Base-by-base conservation (phyloP, 306 rosid species). In the Clitoria ternatea region DNA sequence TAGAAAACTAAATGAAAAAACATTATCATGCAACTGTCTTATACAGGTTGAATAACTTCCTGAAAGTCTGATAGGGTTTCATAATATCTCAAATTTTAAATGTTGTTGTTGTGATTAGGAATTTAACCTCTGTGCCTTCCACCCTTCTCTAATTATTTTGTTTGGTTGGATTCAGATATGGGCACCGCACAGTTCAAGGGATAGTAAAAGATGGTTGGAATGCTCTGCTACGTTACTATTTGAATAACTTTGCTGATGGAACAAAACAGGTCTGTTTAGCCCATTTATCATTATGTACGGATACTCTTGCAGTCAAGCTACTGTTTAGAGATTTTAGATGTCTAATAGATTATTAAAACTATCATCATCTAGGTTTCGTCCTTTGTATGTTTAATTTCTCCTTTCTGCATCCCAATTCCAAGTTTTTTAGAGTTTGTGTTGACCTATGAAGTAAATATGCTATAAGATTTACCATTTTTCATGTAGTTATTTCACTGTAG, bases 171-270 rank as follows among this genome's bases (percentile, higher is more conserved):
- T 76, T 68, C 79, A 91, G 99, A 77, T 85, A 54, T 77, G 99
- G 99, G 75, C 85, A 89, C 74, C 92, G 99, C 70, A 89, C 99
- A 43, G 5, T 89, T 40, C 87, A 86, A 66, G 99, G 99, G 68
- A 79, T 95, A 17, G 1, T 85, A 56, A 85, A 85, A 23, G 99
- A 95, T 86, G 88, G 96, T 47, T 20, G 69, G 42, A 87, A 86
- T 85, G 78, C 99, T 66, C 96, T 95, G 73, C 70, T 62, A 45
- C 96, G 96, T 53, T 95, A 95, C 81, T 95, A 95, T 85, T 81
- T 79, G 68, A 95, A 89, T 76, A 95, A 95, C 63, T 91, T 95
- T 79, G 1, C 45, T 26, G 99, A 95, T 74, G 99, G 97, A 82
- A 81, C 91, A 69, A 95, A 89, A 72, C 97, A 95, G 96, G 99